Evolutionary conservation across 192 early-diverging fungal genomes (phyloP).

Genomic region (Backusella parvicylindrica): DNA sequence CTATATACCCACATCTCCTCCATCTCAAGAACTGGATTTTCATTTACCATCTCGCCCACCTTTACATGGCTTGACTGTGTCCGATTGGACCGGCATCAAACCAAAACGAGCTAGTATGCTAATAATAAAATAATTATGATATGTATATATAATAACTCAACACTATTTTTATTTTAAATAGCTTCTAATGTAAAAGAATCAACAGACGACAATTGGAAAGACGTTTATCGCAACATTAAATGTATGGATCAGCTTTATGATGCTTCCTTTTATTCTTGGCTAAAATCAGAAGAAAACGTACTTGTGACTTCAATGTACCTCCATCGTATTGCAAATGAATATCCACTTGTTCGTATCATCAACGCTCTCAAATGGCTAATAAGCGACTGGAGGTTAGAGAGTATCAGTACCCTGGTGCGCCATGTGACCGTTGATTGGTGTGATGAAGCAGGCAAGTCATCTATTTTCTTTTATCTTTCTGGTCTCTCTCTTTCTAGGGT

Average conservation of each 20-base stretch:
- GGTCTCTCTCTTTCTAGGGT: neutral
- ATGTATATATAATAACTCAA: neutral
- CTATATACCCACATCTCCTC: constrained; percentile 16
- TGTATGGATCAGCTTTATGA: constrained; percentile 77
- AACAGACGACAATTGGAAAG: constrained; percentile 50
- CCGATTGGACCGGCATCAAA: constrained; percentile 22
- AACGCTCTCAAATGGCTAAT: constrained; percentile 76
- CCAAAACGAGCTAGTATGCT: neutral
- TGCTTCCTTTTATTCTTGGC: constrained; percentile 73
- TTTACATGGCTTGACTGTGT: constrained; percentile 17
- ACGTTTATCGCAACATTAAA: constrained; percentile 69
- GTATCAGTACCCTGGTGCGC: constrained; percentile 63
- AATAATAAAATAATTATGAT: neutral
- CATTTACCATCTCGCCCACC: constrained; percentile 23
- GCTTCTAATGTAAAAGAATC: neutral
- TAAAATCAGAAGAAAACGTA: constrained; percentile 73
- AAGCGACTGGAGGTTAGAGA: constrained; percentile 69
- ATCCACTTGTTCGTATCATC: constrained; percentile 67
- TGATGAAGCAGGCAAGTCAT: constrained; percentile 40
- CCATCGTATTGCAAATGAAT: constrained; percentile 74
- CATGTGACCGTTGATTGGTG: constrained; percentile 72
- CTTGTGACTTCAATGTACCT: constrained; percentile 65
- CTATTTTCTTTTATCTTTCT: constrained; percentile 17
- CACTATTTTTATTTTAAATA: neutral
- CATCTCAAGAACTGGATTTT: constrained; percentile 18